Evolutionary conservation across 2,329 filamentous ascomycete genomes (phyloP), one percentile per base, ranked within the genome.

Genomic region (Aspergillus brasiliensis): DNA sequence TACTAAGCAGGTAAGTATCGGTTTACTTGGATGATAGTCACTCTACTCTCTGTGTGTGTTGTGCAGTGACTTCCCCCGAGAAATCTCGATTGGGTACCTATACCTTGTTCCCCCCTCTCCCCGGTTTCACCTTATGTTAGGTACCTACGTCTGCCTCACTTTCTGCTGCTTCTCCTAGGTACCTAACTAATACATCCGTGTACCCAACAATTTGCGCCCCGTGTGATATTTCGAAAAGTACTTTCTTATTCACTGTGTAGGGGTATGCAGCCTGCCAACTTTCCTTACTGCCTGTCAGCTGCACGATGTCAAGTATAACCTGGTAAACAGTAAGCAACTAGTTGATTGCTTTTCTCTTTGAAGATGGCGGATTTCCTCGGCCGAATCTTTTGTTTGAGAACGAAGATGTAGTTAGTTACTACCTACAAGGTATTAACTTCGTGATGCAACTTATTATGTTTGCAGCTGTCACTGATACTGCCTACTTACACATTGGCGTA

Each of bases 141-240:
- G 46, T 49, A 49, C 46, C 46, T 49, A 49, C 27, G n/a, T 49
- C 46, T 49, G 46, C 46, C 46, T 49, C 46, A 49, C 46, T 49
- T 31, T 28, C 27, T 6, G 5, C 25, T 49, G 46, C 21, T 10
- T 48, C 46, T 31, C 25, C 31, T 31, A 49, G 46, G 46, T 49
- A 49, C 25, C 46, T 19, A 25, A 21, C 5, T 38, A 23, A 21
- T 44, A 44, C 40, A 13, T 34, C 6, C 31, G 11, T 13, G 31
- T 44, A 44, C 40, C 40, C 40, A 15, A 44, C 40, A 44, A 37
- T 21, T 11, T 21, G 8, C 40, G 19, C 40, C 40, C 19, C 10
- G 11, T 13, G 19, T 17, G 21, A 44, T 19, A 19, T 21, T 44
- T 21, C 40, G 10, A 44, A 42, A 44, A 44, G 40, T 44, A 44